Evolutionary conservation across 176 grass and related monocot species (phyloP).

Genomic region (Carex parvula): DNA sequence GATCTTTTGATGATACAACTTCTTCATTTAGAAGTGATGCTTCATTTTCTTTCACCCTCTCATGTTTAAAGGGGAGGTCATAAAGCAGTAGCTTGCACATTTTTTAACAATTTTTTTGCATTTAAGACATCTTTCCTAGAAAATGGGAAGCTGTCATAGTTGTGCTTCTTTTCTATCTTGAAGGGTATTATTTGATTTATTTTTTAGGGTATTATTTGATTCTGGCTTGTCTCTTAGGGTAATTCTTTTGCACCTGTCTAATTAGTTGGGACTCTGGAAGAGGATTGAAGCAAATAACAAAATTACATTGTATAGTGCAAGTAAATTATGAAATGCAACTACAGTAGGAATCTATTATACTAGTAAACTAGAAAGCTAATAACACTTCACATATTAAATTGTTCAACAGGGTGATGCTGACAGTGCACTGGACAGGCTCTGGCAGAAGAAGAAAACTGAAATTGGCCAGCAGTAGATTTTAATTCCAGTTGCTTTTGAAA

Average conservation of each 20-base stretch:
- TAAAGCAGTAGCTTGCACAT: not conserved
- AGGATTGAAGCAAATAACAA: not conserved
- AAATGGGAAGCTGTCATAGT: not conserved
- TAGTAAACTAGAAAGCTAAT: not conserved
- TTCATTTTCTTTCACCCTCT: not conserved
- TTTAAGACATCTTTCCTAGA: not conserved
- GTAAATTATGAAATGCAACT: not conserved
- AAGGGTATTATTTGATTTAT: not conserved
- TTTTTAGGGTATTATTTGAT: not conserved
- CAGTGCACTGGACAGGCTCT: slow-evolving; percentile 71
- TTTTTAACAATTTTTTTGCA: not conserved
- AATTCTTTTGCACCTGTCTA: not conserved
- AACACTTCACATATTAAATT: not conserved
- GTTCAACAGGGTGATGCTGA: slow-evolving; percentile 61
- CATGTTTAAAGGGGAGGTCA: not conserved
- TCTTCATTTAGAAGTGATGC: not conserved
- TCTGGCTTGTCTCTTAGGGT: not conserved
- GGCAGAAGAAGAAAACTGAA: slow-evolving; percentile 86
- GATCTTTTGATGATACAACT: not conserved
- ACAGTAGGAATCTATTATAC: not conserved
- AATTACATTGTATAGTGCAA: not conserved
- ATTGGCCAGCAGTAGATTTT: slow-evolving; percentile 54
- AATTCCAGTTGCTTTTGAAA: not conserved
- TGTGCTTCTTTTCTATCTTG: not conserved
- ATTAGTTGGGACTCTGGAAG: not conserved